Percentiles rank a stretch among this genome's conserved stretches.
Evolutionary conservation across 208 protist genomes (phyloP).

Genomic region (Acanthamoeba sp.): DNA sequence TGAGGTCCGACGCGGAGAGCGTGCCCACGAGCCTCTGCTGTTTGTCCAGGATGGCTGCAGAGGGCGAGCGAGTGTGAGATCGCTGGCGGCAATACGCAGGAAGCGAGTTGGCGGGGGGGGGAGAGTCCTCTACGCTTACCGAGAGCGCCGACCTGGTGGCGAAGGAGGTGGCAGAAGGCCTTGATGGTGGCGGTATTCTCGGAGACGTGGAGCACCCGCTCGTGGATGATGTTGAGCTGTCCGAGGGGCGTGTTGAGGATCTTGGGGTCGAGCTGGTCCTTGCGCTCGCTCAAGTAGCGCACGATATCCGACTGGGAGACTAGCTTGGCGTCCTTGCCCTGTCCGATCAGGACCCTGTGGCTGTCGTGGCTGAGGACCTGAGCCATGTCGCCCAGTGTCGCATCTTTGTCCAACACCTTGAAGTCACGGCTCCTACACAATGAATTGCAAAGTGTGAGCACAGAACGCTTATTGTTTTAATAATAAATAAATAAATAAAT

Average conservation of each 20-base stretch:
- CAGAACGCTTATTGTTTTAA: too few species aligned
- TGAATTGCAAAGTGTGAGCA: not conserved
- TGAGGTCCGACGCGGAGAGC: not conserved
- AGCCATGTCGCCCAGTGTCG: not conserved
- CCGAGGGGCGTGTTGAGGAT: not conserved
- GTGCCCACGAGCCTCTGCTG: not conserved
- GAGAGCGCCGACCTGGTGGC: not conserved
- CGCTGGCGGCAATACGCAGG: too few species aligned
- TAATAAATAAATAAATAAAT: too few species aligned
- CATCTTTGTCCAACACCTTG: conserved; percentile 18
- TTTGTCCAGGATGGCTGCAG: not conserved
- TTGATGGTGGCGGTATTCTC: not conserved
- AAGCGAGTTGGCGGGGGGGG: too few species aligned
- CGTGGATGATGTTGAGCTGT: conserved; percentile 21
- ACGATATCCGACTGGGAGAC: conserved; percentile 44
- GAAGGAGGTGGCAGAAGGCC: not conserved
- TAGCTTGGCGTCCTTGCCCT: conserved; percentile 20
- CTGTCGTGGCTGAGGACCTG: not conserved
- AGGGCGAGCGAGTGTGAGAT: not conserved
- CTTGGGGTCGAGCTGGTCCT: not conserved
- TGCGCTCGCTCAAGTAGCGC: conserved; percentile 47
- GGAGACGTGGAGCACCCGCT: not conserved
- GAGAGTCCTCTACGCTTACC: too few species aligned
- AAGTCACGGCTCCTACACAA: not conserved
- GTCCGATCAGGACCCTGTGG: conserved; percentile 10